phyloP scores from a whole-genome alignment of 2,329 filamentous ascomycete genomes.

The Leptographium wingfieldii region DNA sequence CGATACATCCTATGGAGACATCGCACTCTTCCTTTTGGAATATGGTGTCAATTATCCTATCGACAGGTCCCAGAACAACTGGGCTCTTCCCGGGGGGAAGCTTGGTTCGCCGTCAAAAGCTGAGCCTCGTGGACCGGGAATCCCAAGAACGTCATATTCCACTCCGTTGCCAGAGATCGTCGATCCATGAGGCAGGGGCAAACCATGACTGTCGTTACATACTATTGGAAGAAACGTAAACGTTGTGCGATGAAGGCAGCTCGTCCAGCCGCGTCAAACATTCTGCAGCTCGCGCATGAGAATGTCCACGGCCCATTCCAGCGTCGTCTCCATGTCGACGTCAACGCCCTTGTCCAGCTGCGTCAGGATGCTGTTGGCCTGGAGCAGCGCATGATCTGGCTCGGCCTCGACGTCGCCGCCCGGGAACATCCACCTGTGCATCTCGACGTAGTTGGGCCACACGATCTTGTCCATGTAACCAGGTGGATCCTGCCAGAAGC shows the following conservation, averaged over 20 bases:
- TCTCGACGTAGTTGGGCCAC: conserved; percentile 83
- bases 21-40: conserved; percentile 26
- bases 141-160: conserved; percentile 71
- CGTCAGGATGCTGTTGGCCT: conserved; percentile 31
- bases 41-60: conserved; percentile 81
- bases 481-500: conserved; percentile 90
- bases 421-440: conserved; percentile 72
- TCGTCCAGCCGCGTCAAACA: not conserved
- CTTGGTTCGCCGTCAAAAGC: conserved; percentile 54
- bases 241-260: not conserved
- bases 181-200: conserved; percentile 76
- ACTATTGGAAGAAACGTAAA: not conserved
- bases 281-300: conserved; percentile 35
- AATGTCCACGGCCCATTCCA: conserved; percentile 56
- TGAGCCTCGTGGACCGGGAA: conserved; percentile 52
- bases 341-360: conserved; percentile 34
- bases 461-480: conserved; percentile 91
- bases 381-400: conserved; percentile 30
- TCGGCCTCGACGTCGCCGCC: conserved; percentile 51
- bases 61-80: conserved; percentile 83
- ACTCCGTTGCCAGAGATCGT: conserved; percentile 83
- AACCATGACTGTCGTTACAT: conserved; percentile 74
- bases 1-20: conserved; percentile 74
- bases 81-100: conserved; percentile 34
- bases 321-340: conserved; percentile 45